These are phyloP conservation scores for Ceratobasidium sp. DNA, from an alignment of 1,284 basidiomycete genomes.

Conservation along the genomic window DNA sequence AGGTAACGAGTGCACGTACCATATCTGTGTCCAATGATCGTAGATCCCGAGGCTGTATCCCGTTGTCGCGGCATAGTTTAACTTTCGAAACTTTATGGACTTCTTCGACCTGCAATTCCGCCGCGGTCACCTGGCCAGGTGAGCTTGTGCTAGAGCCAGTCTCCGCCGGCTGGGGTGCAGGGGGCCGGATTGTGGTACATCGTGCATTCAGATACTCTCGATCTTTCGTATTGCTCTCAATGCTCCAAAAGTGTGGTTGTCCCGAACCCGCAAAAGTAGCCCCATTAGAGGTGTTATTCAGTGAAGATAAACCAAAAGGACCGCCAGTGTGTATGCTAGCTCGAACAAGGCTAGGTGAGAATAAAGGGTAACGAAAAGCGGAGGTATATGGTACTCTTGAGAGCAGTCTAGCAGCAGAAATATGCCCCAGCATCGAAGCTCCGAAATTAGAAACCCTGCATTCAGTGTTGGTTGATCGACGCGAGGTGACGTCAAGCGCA, in stretches of 20 bases:
- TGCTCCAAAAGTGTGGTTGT: slow-evolving; percentile 12
- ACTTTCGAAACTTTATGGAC: slow-evolving; percentile 44
- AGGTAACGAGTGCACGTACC: slow-evolving; percentile 5
- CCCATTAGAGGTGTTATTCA: neutral
- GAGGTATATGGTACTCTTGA: neutral
- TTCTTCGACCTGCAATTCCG: slow-evolving; percentile 21
- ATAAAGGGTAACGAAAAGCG: neutral
- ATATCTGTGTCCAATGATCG: slow-evolving; percentile 46
- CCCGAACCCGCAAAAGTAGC: neutral
- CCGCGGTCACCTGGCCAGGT: too few relatives aligned
- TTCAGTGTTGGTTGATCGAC: slow-evolving; percentile 8
- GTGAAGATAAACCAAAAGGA: slow-evolving; percentile 1
- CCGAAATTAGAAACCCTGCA: neutral
- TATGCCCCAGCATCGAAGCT: slow-evolving; percentile 13
- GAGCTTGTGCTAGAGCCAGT: neutral
- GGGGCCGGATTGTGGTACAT: slow-evolving; percentile 35
- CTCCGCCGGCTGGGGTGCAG: slow-evolving; percentile 3
- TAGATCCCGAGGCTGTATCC: slow-evolving; percentile 46
- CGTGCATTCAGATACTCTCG: slow-evolving; percentile 39
- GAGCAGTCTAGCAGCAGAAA: neutral
- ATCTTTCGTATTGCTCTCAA: slow-evolving; percentile 15
- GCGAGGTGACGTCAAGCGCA: slow-evolving; percentile 6
- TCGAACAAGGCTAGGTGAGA: neutral
- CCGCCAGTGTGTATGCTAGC: slow-evolving; percentile 11
- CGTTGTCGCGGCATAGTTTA: slow-evolving; percentile 43